Evolutionary conservation across 257 asterid species (phyloP).

Genomic region (Orobanche coerulescens): DNA sequence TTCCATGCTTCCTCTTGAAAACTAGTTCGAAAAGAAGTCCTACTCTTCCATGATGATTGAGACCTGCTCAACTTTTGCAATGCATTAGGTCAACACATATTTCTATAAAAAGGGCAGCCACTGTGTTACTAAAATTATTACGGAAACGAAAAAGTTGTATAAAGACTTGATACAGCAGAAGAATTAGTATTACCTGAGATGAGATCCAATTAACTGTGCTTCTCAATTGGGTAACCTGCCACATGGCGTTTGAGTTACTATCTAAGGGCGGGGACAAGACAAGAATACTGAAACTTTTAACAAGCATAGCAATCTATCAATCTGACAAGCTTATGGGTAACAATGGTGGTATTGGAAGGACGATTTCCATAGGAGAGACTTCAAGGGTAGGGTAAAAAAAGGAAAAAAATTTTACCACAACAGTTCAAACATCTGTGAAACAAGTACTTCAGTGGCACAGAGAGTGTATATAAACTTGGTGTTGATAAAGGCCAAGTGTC

Average conservation of each 20-base stretch:
- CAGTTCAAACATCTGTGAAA: too few relatives aligned
- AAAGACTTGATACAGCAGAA: conserved; percentile 7
- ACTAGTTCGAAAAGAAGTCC: conserved; percentile 39
- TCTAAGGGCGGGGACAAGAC: too few relatives aligned
- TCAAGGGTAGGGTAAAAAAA: too few relatives aligned
- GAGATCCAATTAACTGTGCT: conserved; percentile 48
- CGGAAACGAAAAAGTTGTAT: background rate
- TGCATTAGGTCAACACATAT: conserved; percentile 28
- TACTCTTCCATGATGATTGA: conserved; percentile 40
- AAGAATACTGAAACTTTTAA: too few relatives aligned
- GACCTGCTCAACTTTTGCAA: conserved; percentile 58
- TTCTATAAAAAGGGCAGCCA: background rate
- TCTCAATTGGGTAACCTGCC: conserved; percentile 51
- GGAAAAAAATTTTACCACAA: background rate
- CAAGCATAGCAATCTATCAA: too few relatives aligned
- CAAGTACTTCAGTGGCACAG: too few relatives aligned
- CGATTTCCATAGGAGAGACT: background rate
- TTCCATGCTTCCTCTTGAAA: conserved; percentile 65
- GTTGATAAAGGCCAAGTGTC: background rate
- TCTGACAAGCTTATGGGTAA: too few relatives aligned
- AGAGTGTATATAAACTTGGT: background rate
- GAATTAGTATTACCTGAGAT: conserved; percentile 50
- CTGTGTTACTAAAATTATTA: background rate
- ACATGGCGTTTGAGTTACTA: conserved; percentile 5
- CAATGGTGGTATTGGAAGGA: too few relatives aligned